phyloP scores from a whole-genome alignment of 2,329 filamentous ascomycete species.

The Herpotrichia juniperi region DNA sequence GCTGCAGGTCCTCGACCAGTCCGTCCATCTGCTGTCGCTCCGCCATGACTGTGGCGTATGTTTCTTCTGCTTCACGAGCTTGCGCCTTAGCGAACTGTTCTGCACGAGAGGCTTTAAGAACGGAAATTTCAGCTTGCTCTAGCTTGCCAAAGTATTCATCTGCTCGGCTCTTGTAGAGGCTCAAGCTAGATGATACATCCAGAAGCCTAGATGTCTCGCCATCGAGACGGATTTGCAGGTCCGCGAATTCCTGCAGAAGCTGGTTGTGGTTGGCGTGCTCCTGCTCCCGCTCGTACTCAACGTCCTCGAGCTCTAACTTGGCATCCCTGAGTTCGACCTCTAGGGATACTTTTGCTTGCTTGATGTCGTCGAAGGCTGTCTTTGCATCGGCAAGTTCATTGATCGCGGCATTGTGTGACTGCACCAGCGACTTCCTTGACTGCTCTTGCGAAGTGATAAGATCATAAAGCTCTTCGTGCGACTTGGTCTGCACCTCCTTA shows the following conservation, averaged over 20 bases:
- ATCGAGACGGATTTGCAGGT: slow-evolving; percentile 91
- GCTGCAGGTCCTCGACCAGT: slow-evolving; percentile 85
- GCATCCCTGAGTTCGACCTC: slow-evolving; percentile 89
- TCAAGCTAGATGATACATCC: slow-evolving; percentile 83
- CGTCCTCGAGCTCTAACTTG: slow-evolving; percentile 81
- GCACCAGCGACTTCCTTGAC: slow-evolving; percentile 78
- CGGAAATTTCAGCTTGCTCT: slow-evolving; percentile 94
- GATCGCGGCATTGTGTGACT: slow-evolving; percentile 84
- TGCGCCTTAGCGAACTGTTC: slow-evolving; percentile 94
- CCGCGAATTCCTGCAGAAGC: slow-evolving; percentile 88
- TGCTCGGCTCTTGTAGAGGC: slow-evolving; percentile 86
- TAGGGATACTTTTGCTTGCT: slow-evolving; percentile 76
- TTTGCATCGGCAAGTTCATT: slow-evolving; percentile 87
- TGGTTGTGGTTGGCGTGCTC: slow-evolving; percentile 87
- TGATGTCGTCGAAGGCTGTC: slow-evolving; percentile 82
- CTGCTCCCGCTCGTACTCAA: slow-evolving; percentile 79
- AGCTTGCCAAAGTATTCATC: slow-evolving; percentile 98
- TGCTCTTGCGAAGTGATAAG: slow-evolving; percentile 93
- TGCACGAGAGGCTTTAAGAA: slow-evolving; percentile 87
- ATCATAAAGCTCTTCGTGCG: slow-evolving; percentile 92
- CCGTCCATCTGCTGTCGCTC: slow-evolving; percentile 90
- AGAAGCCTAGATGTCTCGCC: slow-evolving; percentile 83
- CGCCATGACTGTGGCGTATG: slow-evolving; percentile 85
- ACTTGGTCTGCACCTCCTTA: slow-evolving; percentile 89
- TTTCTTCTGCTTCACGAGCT: slow-evolving; percentile 88